These are phyloP conservation scores for Periconia digitata DNA, from an alignment of 2,329 filamentous ascomycete species.

Conservation along the genomic window DNA sequence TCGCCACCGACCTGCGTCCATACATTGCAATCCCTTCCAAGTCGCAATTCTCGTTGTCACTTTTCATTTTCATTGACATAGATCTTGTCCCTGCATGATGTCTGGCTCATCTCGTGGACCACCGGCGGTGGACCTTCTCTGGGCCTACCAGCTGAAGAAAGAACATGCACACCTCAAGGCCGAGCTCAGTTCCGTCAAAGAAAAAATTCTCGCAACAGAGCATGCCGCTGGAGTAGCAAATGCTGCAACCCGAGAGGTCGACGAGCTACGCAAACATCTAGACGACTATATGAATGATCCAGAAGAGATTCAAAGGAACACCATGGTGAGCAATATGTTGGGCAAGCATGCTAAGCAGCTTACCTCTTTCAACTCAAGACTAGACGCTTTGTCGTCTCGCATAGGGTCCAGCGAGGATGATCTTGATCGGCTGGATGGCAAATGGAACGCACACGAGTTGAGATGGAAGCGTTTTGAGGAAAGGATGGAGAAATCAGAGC, in stretches of 20 bases:
- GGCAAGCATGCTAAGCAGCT: neutral
- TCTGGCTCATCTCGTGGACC: neutral
- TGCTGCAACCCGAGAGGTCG: neutral
- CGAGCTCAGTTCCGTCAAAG: neutral
- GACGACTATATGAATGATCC: slow-evolving; percentile 2
- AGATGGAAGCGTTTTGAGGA: neutral
- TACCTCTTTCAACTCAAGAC: neutral
- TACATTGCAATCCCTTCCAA: no score
- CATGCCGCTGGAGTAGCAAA: neutral
- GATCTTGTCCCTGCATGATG: neutral
- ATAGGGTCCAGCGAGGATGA: neutral
- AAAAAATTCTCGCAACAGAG: neutral
- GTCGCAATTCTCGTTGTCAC: neutral
- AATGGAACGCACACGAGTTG: neutral
- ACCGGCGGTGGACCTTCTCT: neutral
- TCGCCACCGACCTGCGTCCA: no score
- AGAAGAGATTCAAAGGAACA: neutral
- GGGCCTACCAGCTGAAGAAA: neutral
- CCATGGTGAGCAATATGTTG: neutral
- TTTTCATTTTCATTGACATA: neutral
- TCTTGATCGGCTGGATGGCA: neutral
- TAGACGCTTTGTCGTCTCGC: neutral
- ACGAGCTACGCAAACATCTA: neutral
- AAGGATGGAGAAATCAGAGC: neutral
- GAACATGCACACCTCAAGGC: slow-evolving; percentile 16